A percentile compares a stretch with the other conserved stretches of the same genome.
Evolutionary conservation across 176 grass and related monocot species (phyloP).

Genomic region (Tuctoria greenei): DNA sequence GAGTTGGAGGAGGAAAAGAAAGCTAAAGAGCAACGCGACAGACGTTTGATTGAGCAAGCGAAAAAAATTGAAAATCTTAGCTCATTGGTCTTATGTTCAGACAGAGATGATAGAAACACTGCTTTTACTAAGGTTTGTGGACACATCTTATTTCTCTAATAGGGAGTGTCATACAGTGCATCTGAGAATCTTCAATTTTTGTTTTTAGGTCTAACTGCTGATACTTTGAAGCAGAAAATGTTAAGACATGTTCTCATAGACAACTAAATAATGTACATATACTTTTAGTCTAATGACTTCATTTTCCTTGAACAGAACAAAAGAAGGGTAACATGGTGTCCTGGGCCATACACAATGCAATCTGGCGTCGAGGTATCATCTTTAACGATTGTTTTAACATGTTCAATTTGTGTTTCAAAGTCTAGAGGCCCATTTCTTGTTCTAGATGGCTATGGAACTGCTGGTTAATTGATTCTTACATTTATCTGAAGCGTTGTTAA

Average conservation of each 20-base stretch:
- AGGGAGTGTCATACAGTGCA: background rate
- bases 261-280: conserved; percentile 2
- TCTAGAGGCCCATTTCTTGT: conserved; percentile 3
- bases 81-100: conserved; percentile 82
- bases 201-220: background rate
- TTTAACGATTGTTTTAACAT: background rate
- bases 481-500: conserved; percentile 4
- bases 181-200: conserved; percentile 12
- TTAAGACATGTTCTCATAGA: background rate
- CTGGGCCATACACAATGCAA: conserved; percentile 53
- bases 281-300: conserved; percentile 20
- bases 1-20: conserved; percentile 95
- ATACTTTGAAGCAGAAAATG: background rate
- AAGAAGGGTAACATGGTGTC: conserved; percentile 89
- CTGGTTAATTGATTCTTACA: conserved; percentile 13
- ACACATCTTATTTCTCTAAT: conserved; percentile 19
- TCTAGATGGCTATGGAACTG: conserved; percentile 26
- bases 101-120: conserved; percentile 66
- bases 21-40: conserved; percentile 87
- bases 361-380: conserved; percentile 57
- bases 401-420: conserved; percentile 29
- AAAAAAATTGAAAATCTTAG: conserved; percentile 95
- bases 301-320: conserved; percentile 64
- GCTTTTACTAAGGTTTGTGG: conserved; percentile 58
- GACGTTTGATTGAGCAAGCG: conserved; percentile 75